Percentiles rank a stretch among this genome's conserved stretches.
Evolutionary conservation across 2,329 filamentous ascomycete genomes (phyloP).

Genomic region (Stachybotrys chlorohalonatus): DNA sequence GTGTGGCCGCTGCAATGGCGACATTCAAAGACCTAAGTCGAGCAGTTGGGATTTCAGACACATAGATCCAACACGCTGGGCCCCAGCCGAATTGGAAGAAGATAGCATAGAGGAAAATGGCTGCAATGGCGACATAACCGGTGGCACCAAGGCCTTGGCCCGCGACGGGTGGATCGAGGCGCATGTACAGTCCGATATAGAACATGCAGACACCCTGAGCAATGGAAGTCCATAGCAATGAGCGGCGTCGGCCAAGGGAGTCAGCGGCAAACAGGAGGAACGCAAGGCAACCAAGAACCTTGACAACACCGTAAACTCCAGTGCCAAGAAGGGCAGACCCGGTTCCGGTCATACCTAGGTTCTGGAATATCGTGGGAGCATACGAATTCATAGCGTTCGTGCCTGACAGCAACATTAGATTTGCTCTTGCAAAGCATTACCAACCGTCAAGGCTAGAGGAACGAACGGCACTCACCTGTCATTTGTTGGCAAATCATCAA

Average conservation of each 20-base stretch:
- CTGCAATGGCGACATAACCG: neutral
- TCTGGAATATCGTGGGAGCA: neutral
- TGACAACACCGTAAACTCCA: neutral
- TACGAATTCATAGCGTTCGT: neutral
- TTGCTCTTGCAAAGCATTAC: neutral
- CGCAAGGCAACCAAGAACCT: neutral
- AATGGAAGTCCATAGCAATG: neutral
- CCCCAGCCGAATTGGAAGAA: constrained; percentile 52
- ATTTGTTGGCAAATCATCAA: neutral
- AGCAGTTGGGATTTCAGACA: constrained; percentile 52
- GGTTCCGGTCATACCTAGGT: neutral
- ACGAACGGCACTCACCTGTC: neutral
- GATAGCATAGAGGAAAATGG: neutral
- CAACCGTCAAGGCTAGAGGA: neutral
- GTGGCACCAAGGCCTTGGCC: neutral
- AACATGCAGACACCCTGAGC: neutral
- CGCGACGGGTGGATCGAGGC: neutral
- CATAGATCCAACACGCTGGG: constrained; percentile 51
- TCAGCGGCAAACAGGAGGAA: neutral
- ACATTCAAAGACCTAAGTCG: constrained; percentile 56
- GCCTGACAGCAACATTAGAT: neutral
- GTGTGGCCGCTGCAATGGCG: constrained; percentile 53
- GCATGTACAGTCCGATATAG: neutral
- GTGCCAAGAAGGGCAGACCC: neutral
- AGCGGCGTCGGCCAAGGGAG: neutral